These are phyloP conservation scores for Ceratobasidium sp. DNA, from an alignment of 1,284 basidiomycete species.

Conservation along the genomic window DNA sequence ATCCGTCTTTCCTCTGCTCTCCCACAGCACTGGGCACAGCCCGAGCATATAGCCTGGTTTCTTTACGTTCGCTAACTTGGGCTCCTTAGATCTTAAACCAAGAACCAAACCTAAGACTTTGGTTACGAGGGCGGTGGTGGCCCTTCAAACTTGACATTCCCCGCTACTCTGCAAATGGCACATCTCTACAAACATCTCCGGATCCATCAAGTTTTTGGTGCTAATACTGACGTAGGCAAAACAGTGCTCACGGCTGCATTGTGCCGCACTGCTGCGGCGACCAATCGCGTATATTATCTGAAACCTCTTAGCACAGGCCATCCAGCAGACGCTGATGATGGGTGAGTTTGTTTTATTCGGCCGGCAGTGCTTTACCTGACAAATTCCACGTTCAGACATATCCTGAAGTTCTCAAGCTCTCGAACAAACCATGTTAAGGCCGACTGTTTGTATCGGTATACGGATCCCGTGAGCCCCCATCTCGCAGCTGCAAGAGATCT, in stretches of 20 bases:
- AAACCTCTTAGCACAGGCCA: slow-evolving; percentile 94
- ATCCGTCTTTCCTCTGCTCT: neutral
- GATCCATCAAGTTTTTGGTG: slow-evolving; percentile 91
- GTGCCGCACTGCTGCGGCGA: slow-evolving; percentile 75
- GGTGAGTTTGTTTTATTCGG: slow-evolving; percentile 64
- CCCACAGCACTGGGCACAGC: slow-evolving; percentile 14
- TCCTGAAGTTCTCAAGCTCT: slow-evolving; percentile 69
- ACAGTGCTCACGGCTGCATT: slow-evolving; percentile 89
- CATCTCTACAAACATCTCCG: slow-evolving; percentile 82
- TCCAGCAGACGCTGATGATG: slow-evolving; percentile 81
- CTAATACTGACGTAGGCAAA: slow-evolving; percentile 94
- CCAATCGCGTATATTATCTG: slow-evolving; percentile 75
- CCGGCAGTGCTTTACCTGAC: slow-evolving; percentile 9
- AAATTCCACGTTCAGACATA: slow-evolving; percentile 68
- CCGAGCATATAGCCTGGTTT: slow-evolving; percentile 36
- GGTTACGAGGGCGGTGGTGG: too few relatives aligned
- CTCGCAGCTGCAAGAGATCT: slow-evolving; percentile 80
- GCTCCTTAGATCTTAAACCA: neutral
- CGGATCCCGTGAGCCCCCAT: slow-evolving; percentile 94
- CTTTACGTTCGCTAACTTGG: neutral
- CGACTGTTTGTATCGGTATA: slow-evolving; percentile 85
- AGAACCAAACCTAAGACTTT: too few relatives aligned
- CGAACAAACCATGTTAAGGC: slow-evolving; percentile 62
- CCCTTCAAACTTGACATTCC: too few relatives aligned
- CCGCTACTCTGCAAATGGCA: slow-evolving; percentile 53